Conservation (phyloP, 306 rosid genomes). For the Gleditsia sinensis region DNA sequence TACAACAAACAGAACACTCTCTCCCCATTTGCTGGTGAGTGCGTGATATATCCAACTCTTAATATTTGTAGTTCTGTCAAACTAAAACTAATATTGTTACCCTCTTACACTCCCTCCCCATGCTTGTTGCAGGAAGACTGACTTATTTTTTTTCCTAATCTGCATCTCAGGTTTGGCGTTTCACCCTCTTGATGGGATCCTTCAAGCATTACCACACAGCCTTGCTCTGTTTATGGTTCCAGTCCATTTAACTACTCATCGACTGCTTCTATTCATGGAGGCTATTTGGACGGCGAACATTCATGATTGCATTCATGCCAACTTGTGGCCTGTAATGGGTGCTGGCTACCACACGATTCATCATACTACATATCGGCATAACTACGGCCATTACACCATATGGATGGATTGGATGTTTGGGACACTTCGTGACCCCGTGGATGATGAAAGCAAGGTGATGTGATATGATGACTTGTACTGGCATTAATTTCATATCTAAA, state of each 20-base stretch:
- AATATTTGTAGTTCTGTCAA: background rate
- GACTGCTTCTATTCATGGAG: conserved; percentile 65
- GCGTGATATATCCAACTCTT: conserved; percentile 22
- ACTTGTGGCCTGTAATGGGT: conserved; percentile 93
- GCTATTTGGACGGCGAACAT: conserved; percentile 88
- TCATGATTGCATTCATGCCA: conserved; percentile 81
- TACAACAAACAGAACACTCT: conserved; percentile 94
- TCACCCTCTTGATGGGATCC: conserved; percentile 92
- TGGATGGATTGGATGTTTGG: conserved; percentile 99
- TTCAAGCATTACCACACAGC: conserved; percentile 83
- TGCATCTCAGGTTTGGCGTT: conserved; percentile 84
- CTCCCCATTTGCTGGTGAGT: conserved; percentile 96
- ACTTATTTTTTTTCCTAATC: conserved; percentile 16
- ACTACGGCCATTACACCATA: conserved; percentile 87
- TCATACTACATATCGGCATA: conserved; percentile 89
- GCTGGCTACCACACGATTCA: conserved; percentile 97
- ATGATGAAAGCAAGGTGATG: conserved; percentile 51
- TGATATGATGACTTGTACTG: conserved; percentile 36
- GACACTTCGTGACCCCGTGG: conserved; percentile 73
- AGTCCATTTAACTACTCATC: conserved; percentile 69
- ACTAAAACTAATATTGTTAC: background rate
- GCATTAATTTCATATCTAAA: conserved; percentile 8
- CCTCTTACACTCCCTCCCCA: background rate
- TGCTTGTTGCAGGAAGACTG: conserved; percentile 1
- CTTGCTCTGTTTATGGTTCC: conserved; percentile 71